Evolutionary conservation across 2,329 filamentous ascomycete genomes (phyloP), one percentile per base, ranked within the genome.

Genomic region (Apiospora koreana): DNA sequence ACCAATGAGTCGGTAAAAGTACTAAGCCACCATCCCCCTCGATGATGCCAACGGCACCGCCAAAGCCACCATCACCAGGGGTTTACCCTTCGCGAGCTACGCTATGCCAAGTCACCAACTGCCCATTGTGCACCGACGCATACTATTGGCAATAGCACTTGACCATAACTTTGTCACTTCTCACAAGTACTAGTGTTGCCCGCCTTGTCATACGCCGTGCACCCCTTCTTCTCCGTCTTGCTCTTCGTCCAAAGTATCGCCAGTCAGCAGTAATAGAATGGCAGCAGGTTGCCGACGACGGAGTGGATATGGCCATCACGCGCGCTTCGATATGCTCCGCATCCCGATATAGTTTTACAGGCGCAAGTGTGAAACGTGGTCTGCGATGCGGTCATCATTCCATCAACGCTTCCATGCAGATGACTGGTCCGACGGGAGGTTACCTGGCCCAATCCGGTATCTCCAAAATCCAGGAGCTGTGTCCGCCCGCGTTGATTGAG

Each of bases 391-490:
- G 54, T 62, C 54, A 62, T 62, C 54, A 62, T 62, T 38, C 31
- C 54, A 62, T 62, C 54, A 62, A 62, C 54, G 54, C 18, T 62
- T 62, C 54, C 54, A 62, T 62, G 54, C 54, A 62, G 31, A 38
- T 62, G 54, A 62, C 54, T 62, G 54, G 54, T 62, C 54, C 31
- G 35, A 62, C n/a, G 54, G 54, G n/a, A 9, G 54, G 54, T 38
- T 62, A 38, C 54, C 54, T 62, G 54, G 54, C 54, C 54, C 54
- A 62, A 62, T 62, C 54, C 31, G 54, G 54, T 62, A 62, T 62
- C 54, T 62, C 28, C 28, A 62, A 62, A 38, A 10, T 16, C 54
- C 54, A 23, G 54, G 31, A 38, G 54, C 54, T 38, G 54, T 38
- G n/a, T 38, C 54, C 54, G 54, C 54, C 31, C 9, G 21, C 31